A percentile compares a stretch with the other conserved stretches of the same genome.
Evolutionary conservation across 208 protist genomes (phyloP).

Genomic region (Leishmania lainsoni): DNA sequence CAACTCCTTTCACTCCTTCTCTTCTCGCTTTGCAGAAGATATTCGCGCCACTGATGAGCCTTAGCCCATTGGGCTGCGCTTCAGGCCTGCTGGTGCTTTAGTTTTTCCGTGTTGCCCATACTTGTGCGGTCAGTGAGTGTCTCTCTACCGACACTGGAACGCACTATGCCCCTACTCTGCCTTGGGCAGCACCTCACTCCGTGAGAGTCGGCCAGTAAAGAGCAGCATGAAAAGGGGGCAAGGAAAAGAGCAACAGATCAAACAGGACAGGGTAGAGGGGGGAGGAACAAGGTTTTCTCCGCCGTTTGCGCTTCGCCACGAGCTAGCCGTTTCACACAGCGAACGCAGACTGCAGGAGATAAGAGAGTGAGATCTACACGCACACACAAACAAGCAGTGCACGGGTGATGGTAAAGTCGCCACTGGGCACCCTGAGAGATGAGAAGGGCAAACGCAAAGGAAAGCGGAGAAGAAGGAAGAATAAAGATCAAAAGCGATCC

Average conservation of each 20-base stretch:
- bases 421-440: too few relatives aligned
- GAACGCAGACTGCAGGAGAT: too few relatives aligned
- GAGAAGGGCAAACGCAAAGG: neutral
- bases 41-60: neutral
- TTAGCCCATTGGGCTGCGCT: neutral
- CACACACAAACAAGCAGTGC: too few relatives aligned
- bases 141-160: neutral
- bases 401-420: too few relatives aligned
- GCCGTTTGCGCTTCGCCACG: too few relatives aligned
- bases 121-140: neutral
- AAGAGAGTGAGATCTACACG: too few relatives aligned
- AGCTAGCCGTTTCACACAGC: too few relatives aligned
- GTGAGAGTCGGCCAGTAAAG: neutral
- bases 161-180: neutral
- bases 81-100: neutral
- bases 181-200: neutral
- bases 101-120: neutral
- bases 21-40: neutral
- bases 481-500: neutral
- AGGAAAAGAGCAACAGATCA: neutral
- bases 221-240: neutral
- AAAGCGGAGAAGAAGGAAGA: neutral
- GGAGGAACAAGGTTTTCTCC: neutral
- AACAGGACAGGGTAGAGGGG: neutral
- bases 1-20: neutral